Evolutionary conservation across 2,329 filamentous ascomycete species (phyloP), one percentile per base, ranked within the genome.

Genomic region (Hysterium pulicare): DNA sequence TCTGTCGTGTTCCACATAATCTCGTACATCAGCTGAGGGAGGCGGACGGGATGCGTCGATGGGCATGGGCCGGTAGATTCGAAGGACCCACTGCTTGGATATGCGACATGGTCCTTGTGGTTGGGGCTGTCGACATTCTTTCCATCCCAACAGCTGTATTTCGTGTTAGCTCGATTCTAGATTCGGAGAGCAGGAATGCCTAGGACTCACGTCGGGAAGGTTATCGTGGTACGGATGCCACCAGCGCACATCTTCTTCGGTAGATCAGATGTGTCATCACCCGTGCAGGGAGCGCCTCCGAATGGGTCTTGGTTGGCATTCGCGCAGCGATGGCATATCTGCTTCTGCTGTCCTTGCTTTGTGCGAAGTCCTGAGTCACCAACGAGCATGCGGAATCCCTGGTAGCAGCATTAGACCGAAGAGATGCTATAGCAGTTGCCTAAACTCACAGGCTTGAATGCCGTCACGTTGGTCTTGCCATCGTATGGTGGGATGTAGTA

Each of bases 91-190:
- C 48, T 16, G 62, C 57, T 20, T 9, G 51, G 52, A 50, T 40
- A 70, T 56, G 52, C 58, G n/a, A 72, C 67, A 49, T 72, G 81
- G 48, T 71, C 70, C 64, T 73, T 75, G 70, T 83, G 79, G 60
- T 82, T 72, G 0, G 57, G 42, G 19, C 73, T 74, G 53, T 78
- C 76, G 5, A 70, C 36, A 56, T 73, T 72, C 53, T 66, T 68
- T 44, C 72, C 72, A 46, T 75, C 70, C 72, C 72, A 75, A 64
- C 72, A 59, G 32, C 50, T 53, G 19, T 8, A 17, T 16, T 34
- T 23, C 34, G 17, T 33, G 16, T 15, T 11, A 28, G 34, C n/a
- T 15, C 23, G 22, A 10, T 19, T 23, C n/a, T 22, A 23, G 16
- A 10, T 16, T 35, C 10, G 17, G 11, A 23, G 19, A 38, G 9